These are phyloP conservation scores for Typha latifolia DNA, from an alignment of 176 grass and related monocot genomes.

Conservation along the genomic window DNA sequence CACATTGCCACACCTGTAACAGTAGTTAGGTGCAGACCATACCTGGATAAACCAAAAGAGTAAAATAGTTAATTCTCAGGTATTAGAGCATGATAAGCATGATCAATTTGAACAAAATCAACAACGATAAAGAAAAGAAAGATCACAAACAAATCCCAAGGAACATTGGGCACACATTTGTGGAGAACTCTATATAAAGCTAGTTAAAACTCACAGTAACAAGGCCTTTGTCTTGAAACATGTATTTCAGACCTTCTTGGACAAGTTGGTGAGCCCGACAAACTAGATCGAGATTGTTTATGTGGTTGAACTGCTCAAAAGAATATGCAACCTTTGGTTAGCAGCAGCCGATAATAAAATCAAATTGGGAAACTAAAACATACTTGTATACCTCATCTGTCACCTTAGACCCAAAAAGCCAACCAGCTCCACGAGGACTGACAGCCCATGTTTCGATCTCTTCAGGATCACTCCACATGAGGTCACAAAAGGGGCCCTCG, in stretches of 20 bases:
- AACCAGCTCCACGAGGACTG: conserved; percentile 91
- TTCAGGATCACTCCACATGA: conserved; percentile 99
- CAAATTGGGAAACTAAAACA: not conserved
- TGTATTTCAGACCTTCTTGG: conserved; percentile 97
- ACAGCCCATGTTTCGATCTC: conserved; percentile 98
- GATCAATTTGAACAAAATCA: too few relatives aligned
- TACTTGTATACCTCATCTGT: conserved; percentile 61
- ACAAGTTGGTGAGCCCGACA: conserved; percentile 94
- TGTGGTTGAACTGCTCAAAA: conserved; percentile 71
- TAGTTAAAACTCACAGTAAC: conserved; percentile 66
- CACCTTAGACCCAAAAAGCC: conserved; percentile 90
- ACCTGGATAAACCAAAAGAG: conserved; percentile 42
- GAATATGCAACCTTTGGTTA: not conserved
- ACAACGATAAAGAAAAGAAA: not conserved
- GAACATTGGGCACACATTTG: too few relatives aligned
- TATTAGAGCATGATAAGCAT: too few relatives aligned
- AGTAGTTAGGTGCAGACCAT: conserved; percentile 99
- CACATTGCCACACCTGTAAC: conserved; percentile 98
- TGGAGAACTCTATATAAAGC: too few relatives aligned
- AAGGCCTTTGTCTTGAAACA: conserved; percentile 99
- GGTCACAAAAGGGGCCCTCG: conserved; percentile 92
- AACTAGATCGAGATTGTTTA: conserved; percentile 92
- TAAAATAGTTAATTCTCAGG: not conserved
- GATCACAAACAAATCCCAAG: not conserved
- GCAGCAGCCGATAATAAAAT: not conserved